Conservation (phyloP, 306 rosid species). For the Ceratonia siliqua region DNA sequence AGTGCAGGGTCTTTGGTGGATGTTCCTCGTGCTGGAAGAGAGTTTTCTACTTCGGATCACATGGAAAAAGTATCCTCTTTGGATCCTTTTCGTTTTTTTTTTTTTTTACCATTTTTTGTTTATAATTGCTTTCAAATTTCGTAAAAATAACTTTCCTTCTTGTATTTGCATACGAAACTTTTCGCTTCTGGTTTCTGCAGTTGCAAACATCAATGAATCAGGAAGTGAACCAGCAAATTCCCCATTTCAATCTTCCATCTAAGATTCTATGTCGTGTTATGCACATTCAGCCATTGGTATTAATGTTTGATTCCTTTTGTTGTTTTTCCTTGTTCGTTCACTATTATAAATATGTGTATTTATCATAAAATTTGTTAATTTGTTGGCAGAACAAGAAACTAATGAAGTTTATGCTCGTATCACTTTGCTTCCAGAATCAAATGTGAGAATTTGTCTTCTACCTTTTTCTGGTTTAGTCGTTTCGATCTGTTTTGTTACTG, state of each 20-base stretch:
- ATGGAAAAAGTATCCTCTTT: conserved; percentile 70
- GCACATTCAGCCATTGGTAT: conserved; percentile 63
- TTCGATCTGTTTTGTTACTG: conserved; percentile 33
- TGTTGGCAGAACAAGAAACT: conserved; percentile 82
- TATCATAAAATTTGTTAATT: conserved; percentile 24
- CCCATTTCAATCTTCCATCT: conserved; percentile 62
- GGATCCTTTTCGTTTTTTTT: neutral
- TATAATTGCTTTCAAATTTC: conserved; percentile 19
- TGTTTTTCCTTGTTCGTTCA: conserved; percentile 14
- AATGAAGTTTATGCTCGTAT: conserved; percentile 89
- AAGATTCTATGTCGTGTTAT: conserved; percentile 77
- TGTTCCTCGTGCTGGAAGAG: conserved; percentile 58
- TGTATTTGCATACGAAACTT: conserved; percentile 27
- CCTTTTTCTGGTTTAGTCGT: conserved; percentile 20
- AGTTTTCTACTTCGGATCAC: conserved; percentile 87
- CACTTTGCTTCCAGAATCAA: conserved; percentile 69
- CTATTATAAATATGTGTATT: neutral
- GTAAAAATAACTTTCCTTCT: conserved; percentile 1
- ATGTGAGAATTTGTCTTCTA: conserved; percentile 55
- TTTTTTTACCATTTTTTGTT: conserved; percentile 31
- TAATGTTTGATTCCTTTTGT: conserved; percentile 36
- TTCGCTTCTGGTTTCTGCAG: conserved; percentile 45
- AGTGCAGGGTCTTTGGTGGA: conserved; percentile 92
- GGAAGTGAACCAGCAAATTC: conserved; percentile 57
- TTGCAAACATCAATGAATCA: conserved; percentile 77